Conservation (phyloP, 305 asterid species). For the Rubia peregrina region DNA sequence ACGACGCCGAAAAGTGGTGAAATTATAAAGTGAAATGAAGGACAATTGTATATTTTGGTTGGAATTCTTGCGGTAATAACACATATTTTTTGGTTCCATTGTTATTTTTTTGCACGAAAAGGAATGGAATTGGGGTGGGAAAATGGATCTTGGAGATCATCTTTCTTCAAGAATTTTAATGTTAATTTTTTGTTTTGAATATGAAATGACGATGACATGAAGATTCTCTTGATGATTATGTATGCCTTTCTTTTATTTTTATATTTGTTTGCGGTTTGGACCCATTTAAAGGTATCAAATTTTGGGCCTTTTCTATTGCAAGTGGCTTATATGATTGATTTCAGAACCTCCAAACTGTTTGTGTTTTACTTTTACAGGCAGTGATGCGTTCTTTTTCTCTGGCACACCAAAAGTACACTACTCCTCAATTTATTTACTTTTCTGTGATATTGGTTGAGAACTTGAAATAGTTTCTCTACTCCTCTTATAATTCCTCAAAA, state of each 20-base stretch:
- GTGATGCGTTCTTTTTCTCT: background rate
- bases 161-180: conserved; percentile 21
- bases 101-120: conserved; percentile 28
- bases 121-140: conserved; percentile 9
- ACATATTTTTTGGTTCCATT: conserved; percentile 13
- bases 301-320: conserved; percentile 6
- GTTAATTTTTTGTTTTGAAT: conserved; percentile 23
- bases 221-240: conserved; percentile 34
- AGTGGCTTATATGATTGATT: conserved; percentile 19
- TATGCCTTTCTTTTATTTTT: background rate
- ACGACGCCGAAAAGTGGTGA: conserved; percentile 1
- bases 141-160: conserved; percentile 25
- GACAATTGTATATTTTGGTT: conserved; percentile 44
- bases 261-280: background rate
- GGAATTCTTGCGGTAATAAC: conserved; percentile 34
- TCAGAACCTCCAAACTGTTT: conserved; percentile 8
- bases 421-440: no score
- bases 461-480: no score
- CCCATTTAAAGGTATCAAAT: background rate
- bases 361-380: background rate
- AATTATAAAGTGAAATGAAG: background rate
- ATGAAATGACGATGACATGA: conserved; percentile 30
- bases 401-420: no score
- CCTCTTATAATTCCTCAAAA: no score
- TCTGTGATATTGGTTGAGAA: no score